Evolutionary conservation across 495 filamentous ascomycete species (phyloP), one percentile per base, ranked within the genome.

Genomic region (Penicillium longicatenatum): DNA sequence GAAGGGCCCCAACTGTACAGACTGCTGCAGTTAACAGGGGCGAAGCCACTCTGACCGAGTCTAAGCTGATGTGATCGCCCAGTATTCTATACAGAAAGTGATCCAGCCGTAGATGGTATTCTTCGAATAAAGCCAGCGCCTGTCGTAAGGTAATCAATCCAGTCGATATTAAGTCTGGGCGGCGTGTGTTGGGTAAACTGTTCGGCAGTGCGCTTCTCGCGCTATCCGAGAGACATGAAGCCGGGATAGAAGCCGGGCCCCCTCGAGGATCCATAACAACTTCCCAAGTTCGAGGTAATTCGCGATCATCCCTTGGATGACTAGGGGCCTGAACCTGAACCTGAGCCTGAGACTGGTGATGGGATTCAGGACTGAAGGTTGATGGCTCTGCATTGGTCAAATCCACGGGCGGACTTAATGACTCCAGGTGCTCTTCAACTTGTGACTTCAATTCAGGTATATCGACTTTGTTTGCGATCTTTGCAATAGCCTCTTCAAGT

Each of bases 71-170:
- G 45, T 67, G 65, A 21, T 69, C 70, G 0, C 71, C 68, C 4
- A 74, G 46, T n/a, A 73, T 70, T 8, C 63, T 62, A 56, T 75
- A 74, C n/a, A 72, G 42, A 31, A 70, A 70, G 41, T 73, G 71
- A 60, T 75, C 70, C n/a, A 75, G 50, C 16, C 71, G 59, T 12
- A 63, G 48, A 41, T 65, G 57, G 48, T 75, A 74, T 29, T 62
- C 60, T 35, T 74, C 66, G 37, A 69, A 69, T 14, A 70, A 57
- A 3, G 55, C 47, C 7, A 65, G 44, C 22, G 63, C 69, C 42
- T 68, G 56, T 14, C 59, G 54, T 43, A 68, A 19, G 2, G 60
- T 61, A 30, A 68, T 50, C 3, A 64, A 51, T 19, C 64, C 60
- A 0, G 47, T 61, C 0, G 67, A 66, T 44, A 66, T 64, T 59